phyloP scores from a whole-genome alignment of 108 stramenopile species.

The Stephanodiscus minutulus region DNA sequence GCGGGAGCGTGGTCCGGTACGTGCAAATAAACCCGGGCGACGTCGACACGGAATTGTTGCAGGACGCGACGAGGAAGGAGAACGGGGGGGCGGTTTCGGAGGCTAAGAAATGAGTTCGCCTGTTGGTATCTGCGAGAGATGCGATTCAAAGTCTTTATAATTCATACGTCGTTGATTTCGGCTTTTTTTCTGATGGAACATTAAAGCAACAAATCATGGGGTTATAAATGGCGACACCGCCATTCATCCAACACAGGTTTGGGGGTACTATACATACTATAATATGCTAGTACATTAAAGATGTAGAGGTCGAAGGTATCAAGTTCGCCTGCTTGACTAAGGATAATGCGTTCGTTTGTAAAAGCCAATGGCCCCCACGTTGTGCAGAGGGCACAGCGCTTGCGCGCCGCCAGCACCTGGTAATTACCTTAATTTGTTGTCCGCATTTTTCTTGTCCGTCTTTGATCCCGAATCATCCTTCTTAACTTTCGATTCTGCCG shows the following conservation, averaged over 20 bases:
- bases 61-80: constrained; percentile 98
- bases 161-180: not conserved
- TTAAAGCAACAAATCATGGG: not conserved
- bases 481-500: not conserved
- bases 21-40: constrained; percentile 95
- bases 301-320: too few species aligned
- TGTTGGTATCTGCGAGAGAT: not conserved
- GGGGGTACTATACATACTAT: not conserved
- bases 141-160: not conserved
- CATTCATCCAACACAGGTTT: not conserved
- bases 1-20: constrained; percentile 98
- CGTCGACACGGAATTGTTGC: constrained; percentile 96
- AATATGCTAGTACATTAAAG: not conserved
- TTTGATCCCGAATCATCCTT: not conserved
- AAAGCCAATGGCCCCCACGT: too few species aligned
- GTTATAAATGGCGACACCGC: too few species aligned
- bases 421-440: not conserved
- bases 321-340: too few species aligned
- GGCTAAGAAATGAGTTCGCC: not conserved
- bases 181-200: not conserved
- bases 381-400: too few species aligned
- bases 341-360: too few species aligned
- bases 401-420: too few species aligned
- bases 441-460: not conserved
- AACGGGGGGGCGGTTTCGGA: constrained; percentile 35